Evolutionary conservation across 2,329 filamentous ascomycete species (phyloP).

Genomic region (Aureobasidium sp.): DNA sequence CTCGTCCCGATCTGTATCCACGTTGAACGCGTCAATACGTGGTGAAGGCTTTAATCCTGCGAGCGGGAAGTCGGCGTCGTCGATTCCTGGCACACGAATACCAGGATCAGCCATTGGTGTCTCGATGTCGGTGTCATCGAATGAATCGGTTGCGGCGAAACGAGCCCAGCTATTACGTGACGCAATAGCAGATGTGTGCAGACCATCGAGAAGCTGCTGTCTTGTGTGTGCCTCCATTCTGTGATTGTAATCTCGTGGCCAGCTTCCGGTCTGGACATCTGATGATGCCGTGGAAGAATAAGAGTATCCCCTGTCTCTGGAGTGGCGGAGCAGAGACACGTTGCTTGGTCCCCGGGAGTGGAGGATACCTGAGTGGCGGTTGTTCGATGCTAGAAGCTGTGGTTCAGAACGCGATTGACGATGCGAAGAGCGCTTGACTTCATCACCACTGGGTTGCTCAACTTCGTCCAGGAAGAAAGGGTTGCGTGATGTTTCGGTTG

Average conservation of each 20-base stretch:
- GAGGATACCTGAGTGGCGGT: conserved; percentile 22
- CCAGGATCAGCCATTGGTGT: neutral
- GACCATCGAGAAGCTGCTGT: conserved; percentile 11
- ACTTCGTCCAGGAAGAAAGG: conserved; percentile 42
- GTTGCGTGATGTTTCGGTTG: conserved; percentile 35
- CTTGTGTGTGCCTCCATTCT: conserved; percentile 15
- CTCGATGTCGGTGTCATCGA: conserved; percentile 6
- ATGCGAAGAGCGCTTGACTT: conserved; percentile 26
- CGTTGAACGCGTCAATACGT: conserved; percentile 1
- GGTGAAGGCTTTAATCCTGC: neutral
- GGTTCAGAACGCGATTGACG: conserved; percentile 28
- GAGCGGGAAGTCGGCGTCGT: conserved; percentile 8
- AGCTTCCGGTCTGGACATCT: conserved; percentile 15
- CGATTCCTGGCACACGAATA: neutral
- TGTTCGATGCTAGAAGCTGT: conserved; percentile 16
- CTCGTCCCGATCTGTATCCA: neutral
- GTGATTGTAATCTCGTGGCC: conserved; percentile 14
- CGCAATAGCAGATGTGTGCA: conserved; percentile 1
- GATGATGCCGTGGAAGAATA: conserved; percentile 15
- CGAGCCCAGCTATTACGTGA: conserved; percentile 9
- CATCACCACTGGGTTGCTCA: conserved; percentile 19
- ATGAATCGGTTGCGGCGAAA: conserved; percentile 7
- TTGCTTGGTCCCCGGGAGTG: conserved; percentile 26
- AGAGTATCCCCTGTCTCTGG: conserved; percentile 13
- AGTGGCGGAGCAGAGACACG: conserved; percentile 20